Evolutionary conservation across 495 filamentous ascomycete species (phyloP).

Genomic region (Astrothelium subdiscretum): DNA sequence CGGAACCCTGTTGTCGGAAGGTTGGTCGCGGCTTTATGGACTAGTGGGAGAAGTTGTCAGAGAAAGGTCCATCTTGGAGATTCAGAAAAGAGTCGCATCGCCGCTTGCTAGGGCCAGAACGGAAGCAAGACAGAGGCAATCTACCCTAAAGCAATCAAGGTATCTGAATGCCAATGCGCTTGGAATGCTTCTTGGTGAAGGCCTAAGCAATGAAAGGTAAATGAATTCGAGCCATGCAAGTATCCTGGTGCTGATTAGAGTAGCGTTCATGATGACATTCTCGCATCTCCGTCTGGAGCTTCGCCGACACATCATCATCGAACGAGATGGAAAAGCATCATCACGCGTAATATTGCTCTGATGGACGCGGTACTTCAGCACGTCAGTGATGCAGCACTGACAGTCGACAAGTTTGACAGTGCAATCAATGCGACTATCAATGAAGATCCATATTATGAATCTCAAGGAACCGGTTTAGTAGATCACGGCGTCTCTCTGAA

Average conservation of each 20-base stretch:
- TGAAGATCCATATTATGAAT: constrained; percentile 41
- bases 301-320: constrained; percentile 21
- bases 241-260: not conserved
- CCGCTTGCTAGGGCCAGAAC: constrained; percentile 58
- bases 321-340: constrained; percentile 54
- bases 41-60: constrained; percentile 60
- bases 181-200: constrained; percentile 75
- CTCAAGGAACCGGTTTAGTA: constrained; percentile 13
- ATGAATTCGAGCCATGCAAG: not conserved
- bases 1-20: constrained; percentile 36
- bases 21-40: constrained; percentile 69
- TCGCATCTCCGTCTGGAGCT: constrained; percentile 31
- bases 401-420: constrained; percentile 61
- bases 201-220: constrained; percentile 38
- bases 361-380: constrained; percentile 69
- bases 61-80: constrained; percentile 48
- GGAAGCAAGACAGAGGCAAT: constrained; percentile 58
- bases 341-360: constrained; percentile 60
- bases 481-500: constrained; percentile 22
- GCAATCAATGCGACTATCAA: constrained; percentile 53
- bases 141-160: constrained; percentile 51
- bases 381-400: constrained; percentile 41
- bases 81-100: constrained; percentile 50
- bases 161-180: constrained; percentile 76
- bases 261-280: constrained; percentile 15